Base-by-base conservation (phyloP, 257 asterid genomes). In the Petunia secreta region DNA sequence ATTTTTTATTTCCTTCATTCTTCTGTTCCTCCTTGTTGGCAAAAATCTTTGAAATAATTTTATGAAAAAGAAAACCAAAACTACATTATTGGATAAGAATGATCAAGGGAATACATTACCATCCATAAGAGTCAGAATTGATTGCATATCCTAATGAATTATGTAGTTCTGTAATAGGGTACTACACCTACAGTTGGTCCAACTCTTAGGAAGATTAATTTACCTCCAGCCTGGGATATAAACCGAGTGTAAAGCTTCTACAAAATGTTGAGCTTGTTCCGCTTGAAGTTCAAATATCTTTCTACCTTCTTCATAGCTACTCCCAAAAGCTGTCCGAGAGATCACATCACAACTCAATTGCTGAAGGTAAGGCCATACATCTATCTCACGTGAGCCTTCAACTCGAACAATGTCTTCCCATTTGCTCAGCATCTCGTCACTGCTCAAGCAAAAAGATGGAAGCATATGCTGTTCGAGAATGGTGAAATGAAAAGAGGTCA, bases 291-390 rank as follows among this genome's bases (percentile, higher is more conserved):
- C 90, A 52, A 89, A 87, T 37, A 87, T 86, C 64, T 36, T 84
- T 83, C 85, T 80, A 40, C 90, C 93, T 86, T 89, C 91, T 82
- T 85, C 82, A 44, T 84, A 89, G 76, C 79, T 87, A 58, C 91
- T 86, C 0, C 91, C 93, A 85, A 89, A 89, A 37, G 91, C 86
- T 11, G 93, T 82, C 7, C 93, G 86, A 4, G 93, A 87, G 60
- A 89, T 85, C 6, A 85, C 89, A 69, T 86, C 91, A 16, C 85
- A 43, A 0, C 83, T 55, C 58, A 89, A 60, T 4, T 63, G 78
- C 65, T 86, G 84, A 9, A 89, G 78, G 63, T 74, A 41, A 57
- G 90, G 91, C 90, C 91, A 89, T 50, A 87, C 85, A 69, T 69
- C 77, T 46, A 69, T 69, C 59, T 69, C 59, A 69, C 34, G 25